A percentile compares a stretch with the other conserved stretches of the same genome.
Conservation (phyloP, 2,329 filamentous ascomycete species). For the Ceratocystis ficicola region DNA sequence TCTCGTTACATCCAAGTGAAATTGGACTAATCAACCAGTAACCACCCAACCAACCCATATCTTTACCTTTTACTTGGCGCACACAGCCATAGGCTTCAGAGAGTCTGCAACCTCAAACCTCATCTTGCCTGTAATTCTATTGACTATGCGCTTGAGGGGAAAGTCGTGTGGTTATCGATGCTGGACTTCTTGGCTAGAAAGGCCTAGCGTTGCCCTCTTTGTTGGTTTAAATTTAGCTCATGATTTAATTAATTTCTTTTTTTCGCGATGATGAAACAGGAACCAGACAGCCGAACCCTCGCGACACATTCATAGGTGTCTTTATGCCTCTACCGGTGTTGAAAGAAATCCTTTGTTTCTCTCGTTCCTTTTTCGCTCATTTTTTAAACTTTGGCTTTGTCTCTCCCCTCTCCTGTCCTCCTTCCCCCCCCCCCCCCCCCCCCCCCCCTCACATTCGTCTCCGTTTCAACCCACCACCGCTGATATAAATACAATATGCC, state of each 20-base stretch:
- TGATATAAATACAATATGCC: slow-evolving; percentile 7
- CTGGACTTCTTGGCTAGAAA: neutral
- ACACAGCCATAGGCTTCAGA: neutral
- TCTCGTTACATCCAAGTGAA: too few relatives aligned
- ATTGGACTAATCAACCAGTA: too few relatives aligned
- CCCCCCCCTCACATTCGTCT: neutral
- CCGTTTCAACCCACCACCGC: neutral
- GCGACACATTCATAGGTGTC: neutral
- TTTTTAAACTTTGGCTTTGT: neutral
- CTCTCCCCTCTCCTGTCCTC: neutral
- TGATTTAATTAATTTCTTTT: neutral
- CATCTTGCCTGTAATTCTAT: neutral
- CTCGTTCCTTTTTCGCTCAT: neutral
- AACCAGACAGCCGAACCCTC: neutral
- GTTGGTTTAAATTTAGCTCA: neutral
- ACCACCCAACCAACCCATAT: too few relatives aligned
- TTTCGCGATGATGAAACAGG: neutral
- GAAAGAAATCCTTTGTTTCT: neutral
- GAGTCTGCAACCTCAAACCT: neutral
- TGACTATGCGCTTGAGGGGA: too few relatives aligned
- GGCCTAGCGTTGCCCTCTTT: neutral
- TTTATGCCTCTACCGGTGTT: neutral
- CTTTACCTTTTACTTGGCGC: too few relatives aligned
- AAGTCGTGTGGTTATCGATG: neutral
- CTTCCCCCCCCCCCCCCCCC: neutral